Evolutionary conservation across 257 asterid species (phyloP), one percentile per base, ranked within the genome.

Genomic region (Craterostigma plantagineum): DNA sequence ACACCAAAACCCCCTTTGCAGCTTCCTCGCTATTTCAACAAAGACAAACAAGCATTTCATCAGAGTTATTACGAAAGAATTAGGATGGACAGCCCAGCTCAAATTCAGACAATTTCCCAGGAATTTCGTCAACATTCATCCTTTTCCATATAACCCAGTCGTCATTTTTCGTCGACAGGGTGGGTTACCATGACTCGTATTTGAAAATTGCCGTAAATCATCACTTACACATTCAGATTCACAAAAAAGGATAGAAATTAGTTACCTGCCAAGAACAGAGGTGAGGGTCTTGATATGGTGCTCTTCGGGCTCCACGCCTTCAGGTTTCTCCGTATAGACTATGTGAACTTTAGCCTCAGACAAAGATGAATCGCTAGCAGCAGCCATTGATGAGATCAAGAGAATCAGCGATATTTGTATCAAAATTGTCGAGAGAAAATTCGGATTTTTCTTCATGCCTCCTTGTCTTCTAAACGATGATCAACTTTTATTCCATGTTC

Each of bases 251-350:
- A 4, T 8, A 49, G 9, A 11, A 16, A 42, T 7, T 1, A 42
- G 3, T 8, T 41, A 85, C 96, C 96, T 77, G 71, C 94, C 94
- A 51, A 77, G 61, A 64, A 81, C 79, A 59, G 82, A 69, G 38
- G 81, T 14, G 37, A 85, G 92, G 48, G 86, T 77, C 50, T 51
- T 71, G 86, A 81, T 48, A 50, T 85, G 91, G 49, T 64, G 66
- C n/a, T 42, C 77, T 35, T 75, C 86, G 0, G 82, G 81, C 47
- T 75, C 86, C 35, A 53, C 67, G 54, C 62, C 81, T 34, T 70
- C 52, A 8, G 95, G 85, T 11, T 48, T 67, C 60, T 79, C 82
- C 6, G 93, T 82, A 46, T 82, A 82, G 38, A 87, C 75, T 27
- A 87, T 82, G 65, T 81, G 90, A 41, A 81, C 92, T 53, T 63